Conservation (phyloP, 2,329 filamentous ascomycete genomes). For the Talaromyces islandicus region DNA sequence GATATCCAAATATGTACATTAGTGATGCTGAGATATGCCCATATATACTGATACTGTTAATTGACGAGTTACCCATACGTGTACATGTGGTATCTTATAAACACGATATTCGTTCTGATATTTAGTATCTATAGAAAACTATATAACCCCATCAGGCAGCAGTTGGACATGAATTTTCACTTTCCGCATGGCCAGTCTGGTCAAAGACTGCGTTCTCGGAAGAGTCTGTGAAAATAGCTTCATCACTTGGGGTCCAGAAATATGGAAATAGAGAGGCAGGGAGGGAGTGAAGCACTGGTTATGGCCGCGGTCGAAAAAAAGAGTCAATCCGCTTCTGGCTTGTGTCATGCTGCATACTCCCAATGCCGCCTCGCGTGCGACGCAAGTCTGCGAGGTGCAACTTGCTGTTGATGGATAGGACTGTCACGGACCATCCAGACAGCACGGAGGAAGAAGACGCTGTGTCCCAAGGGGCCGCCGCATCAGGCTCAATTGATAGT, state of each 20-base stretch:
- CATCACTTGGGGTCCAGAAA: constrained; percentile 39
- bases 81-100: no score
- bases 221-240: constrained; percentile 53
- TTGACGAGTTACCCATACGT: not conserved
- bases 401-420: constrained; percentile 62
- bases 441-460: not conserved
- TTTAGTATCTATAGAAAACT: not conserved
- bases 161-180: constrained; percentile 37
- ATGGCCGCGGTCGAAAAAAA: constrained; percentile 58
- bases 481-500: constrained; percentile 27
- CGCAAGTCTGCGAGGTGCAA: constrained; percentile 69
- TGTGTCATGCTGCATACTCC: constrained; percentile 68
- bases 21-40: not conserved
- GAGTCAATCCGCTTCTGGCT: constrained; percentile 69
- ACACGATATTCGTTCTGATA: not conserved
- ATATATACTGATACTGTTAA: not conserved
- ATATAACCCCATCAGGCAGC: constrained; percentile 35
- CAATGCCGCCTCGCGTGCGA: constrained; percentile 76
- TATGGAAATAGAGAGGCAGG: constrained; percentile 7
- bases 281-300: no score
- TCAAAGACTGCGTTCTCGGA: constrained; percentile 51
- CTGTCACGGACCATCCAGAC: constrained; percentile 42
- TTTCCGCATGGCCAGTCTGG: constrained; percentile 45
- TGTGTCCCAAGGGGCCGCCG: not conserved
- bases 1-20: not conserved